These are phyloP conservation scores for Populus davidiana DNA, from an alignment of 345 rosid species.

Conservation along the genomic window DNA sequence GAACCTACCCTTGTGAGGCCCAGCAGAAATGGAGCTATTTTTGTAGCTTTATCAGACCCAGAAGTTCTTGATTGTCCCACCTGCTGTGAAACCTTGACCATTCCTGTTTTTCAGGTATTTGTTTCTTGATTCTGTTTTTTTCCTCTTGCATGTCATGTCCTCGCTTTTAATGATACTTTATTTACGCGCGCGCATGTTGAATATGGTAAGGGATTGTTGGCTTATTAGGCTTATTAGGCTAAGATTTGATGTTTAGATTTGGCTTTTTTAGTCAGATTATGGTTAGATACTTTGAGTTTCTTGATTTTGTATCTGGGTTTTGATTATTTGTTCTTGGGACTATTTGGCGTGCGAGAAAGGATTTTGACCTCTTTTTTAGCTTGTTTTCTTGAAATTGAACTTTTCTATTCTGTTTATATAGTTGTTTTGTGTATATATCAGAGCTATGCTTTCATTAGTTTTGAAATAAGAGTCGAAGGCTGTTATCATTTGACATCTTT, in stretches of 20 bases:
- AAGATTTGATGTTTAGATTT: not conserved
- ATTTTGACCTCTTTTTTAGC: no score
- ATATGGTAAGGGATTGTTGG: not conserved
- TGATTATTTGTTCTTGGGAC: not conserved
- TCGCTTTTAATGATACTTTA: not conserved
- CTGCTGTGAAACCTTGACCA: constrained; percentile 43
- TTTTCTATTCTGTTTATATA: not conserved
- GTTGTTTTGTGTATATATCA: not conserved
- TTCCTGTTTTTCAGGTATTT: constrained; percentile 52
- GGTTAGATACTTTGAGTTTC: no score
- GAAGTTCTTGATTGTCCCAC: constrained; percentile 52
- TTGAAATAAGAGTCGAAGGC: no score
- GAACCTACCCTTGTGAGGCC: not conserved
- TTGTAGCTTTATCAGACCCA: constrained; percentile 27
- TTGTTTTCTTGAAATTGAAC: no score
- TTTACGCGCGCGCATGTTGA: not conserved
- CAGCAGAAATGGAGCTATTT: not conserved
- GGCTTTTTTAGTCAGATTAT: not conserved
- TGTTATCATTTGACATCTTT: not conserved
- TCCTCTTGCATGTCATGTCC: not conserved
- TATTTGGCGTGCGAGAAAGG: not conserved
- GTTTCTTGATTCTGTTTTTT: not conserved
- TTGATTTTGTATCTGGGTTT: no score
- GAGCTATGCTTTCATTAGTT: not conserved
- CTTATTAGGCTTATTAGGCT: not conserved